Base-by-base conservation (phyloP, 768 basidiomycete genomes). In the Coprinellus micaceus region DNA sequence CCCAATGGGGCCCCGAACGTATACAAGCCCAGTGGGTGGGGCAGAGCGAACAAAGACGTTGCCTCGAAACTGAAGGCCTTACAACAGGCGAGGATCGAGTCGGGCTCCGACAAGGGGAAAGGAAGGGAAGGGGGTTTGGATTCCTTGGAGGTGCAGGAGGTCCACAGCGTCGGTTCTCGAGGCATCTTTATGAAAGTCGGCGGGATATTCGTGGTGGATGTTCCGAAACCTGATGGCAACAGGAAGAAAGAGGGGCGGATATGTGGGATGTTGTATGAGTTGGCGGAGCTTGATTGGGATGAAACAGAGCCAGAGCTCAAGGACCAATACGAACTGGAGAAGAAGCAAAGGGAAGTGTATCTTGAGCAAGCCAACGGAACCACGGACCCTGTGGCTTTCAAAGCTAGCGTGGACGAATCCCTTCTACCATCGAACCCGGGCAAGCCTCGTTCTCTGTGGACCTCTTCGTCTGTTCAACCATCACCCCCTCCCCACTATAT, bases 261-360 rank as follows among this genome's bases (percentile, higher is more conserved):
- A n/a, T 77, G 80, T 57, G 91, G 91, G 22, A 81, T 82, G 79
- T 68, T 92, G 50, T 92, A 86, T 60, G 91, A 93, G 67, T 74
- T 93, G 29, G 90, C 82, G 2, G 91, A 91, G 58, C 74, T 78
- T 49, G 88, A 87, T 56, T 92, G 84, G 85, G 83, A 80, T 45
- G 82, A 77, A 17, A 37, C 22, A 21, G 30, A 57, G 47, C 47
- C 37, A 30, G 33, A 45, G 7, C 49, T 29, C 45, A 48, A 44
- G 50, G 43, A 44, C 37, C 33, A 51, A 57, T 59, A 40, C 30
- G 54, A 62, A 46, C 22, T 10, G 24, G 33, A 50, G 36, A 62
- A 58, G 28, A 52, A 39, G 43, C 41, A 48, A 45, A 52, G 45
- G 17, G 22, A 19, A 21, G 49, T 17, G 11, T 30, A 36, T 13